Evolutionary conservation across 768 basidiomycete genomes (phyloP), one percentile per base, ranked within the genome.

Genomic region (Lactifluus pinguis): DNA sequence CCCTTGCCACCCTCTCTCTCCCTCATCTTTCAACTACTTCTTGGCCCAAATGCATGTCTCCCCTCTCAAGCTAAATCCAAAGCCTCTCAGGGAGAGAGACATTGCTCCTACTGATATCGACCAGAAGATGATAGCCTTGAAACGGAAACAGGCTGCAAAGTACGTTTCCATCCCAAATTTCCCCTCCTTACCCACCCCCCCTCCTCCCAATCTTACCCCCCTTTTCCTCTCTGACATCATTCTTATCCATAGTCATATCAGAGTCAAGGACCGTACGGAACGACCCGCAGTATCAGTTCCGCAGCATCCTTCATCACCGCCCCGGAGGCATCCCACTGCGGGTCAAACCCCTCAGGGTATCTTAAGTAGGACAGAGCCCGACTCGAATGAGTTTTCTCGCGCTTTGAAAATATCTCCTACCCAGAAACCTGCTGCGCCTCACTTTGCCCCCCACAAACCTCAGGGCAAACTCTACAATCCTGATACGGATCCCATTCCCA

Each of bases 341-440:
- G 85, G 17, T 50, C 67, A 59, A 19, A 58, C 68, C n/a, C 69
- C 76, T 25, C 73, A 75, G 49, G 67, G 72, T 55, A 53, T 75
- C 54, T 69, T 73, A 7, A 72, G 75, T 54, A 73, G 71, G 50
- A 60, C 70, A 39, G 84, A 87, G 55, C 80, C 86, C 6, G 86
- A 88, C 71, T 77, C 81, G 49, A 86, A 84, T 65, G 87, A 88
- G 55, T 90, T 90, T 69, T 84, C 82, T 48, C 83, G 88, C 25
- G 75, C 79, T 38, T 80, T 90, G 67, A 85, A 80, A 70, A 85
- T 89, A 19, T 87, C 87, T 6, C 72, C 79, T 21, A 67, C 45
- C 71, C 81, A 42, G 69, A 80, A 57, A 74, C 77, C 61, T 62
- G 25, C 69, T 62, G 25, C 69, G 70, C 62, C 72, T 65, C 68